Conservation (phyloP, 345 rosid species). For the Stellera chamaejasme region DNA sequence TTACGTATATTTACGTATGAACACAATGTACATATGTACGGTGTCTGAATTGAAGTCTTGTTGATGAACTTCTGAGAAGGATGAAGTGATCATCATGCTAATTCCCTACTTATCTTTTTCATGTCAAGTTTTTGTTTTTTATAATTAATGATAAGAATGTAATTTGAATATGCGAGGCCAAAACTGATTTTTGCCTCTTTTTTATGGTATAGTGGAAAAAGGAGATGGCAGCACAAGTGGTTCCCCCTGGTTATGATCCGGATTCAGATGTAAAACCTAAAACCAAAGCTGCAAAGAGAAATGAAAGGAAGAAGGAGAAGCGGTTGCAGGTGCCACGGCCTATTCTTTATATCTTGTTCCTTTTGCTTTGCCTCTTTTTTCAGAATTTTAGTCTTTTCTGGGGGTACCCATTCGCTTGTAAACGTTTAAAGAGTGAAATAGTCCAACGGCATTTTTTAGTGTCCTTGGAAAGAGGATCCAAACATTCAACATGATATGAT, state of each 20-base stretch:
- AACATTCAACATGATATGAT: too few species aligned
- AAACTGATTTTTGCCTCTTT: slow-evolving; percentile 8
- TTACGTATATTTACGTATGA: too few species aligned
- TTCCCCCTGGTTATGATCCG: slow-evolving; percentile 83
- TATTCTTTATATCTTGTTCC: background rate
- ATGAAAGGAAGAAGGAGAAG: slow-evolving; percentile 92
- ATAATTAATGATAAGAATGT: too few species aligned
- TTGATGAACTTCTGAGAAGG: too few species aligned
- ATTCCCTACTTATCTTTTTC: slow-evolving; percentile 3
- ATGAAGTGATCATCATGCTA: too few species aligned
- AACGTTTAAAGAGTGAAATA: background rate
- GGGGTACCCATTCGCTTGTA: too few species aligned
- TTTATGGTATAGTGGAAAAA: slow-evolving; percentile 55
- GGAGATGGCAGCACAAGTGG: slow-evolving; percentile 50
- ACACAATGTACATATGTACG: too few species aligned
- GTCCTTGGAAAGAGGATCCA: too few species aligned
- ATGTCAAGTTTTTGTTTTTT: too few species aligned
- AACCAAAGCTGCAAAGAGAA: slow-evolving; percentile 71
- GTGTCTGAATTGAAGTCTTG: too few species aligned
- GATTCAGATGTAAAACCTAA: slow-evolving; percentile 54
- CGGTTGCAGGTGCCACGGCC: slow-evolving; percentile 44
- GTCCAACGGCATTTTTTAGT: background rate
- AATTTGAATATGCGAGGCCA: too few species aligned
- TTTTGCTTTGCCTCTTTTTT: slow-evolving; percentile 3
- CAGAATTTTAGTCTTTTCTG: too few species aligned